Base-by-base conservation (phyloP, 305 asterid species). In the Fraxinus paxiana region DNA sequence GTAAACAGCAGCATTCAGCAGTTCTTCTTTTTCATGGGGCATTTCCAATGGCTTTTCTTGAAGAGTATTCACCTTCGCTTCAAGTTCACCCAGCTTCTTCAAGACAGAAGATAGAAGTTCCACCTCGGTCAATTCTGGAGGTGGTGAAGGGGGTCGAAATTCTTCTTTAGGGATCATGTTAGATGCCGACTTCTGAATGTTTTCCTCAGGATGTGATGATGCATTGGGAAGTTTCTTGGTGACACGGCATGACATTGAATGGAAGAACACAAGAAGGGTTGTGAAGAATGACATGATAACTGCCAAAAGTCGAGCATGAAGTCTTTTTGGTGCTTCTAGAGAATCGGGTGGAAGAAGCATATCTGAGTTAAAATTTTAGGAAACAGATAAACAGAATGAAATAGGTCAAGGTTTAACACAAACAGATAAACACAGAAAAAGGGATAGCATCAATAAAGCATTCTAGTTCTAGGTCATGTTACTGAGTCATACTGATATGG, bases 1-100 rank as follows among this genome's bases (percentile, higher is more conserved):
- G 85, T 93, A 96, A 83, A 96, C 99, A 82, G 99, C 99, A 89
- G 98, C 99, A 90, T 94, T 91, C 75, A 96, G 89, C 86, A 96
- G 89, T 85, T 96, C 99, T 84, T 84, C 99, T 83, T 96, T 96
- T 87, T 96, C 99, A 71, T 84, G 90, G 20, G 99, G 99, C 99
- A 96, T 96, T 91, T 88, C 91, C 77, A 92, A 92, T 73, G 99
- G 99, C 88, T 90, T 96, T 81, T 85, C 92, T 84, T 96, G 94
- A 87, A 96, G 97, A 12, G 90, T 83, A 84, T 37, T 82, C 38
- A 94, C 97, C 86, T 92, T 92, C 84, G 89, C 98, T 85, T 96
- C 99, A 41, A 94, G 94, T 80, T 94, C 98, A 24, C 93, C 89
- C 90, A 96, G 78, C 85, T 94, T 92, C 89, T 91, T 91, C 82